Evolutionary conservation across 176 grass and related monocot genomes (phyloP).

Genomic region (Alloteropsis semialata): DNA sequence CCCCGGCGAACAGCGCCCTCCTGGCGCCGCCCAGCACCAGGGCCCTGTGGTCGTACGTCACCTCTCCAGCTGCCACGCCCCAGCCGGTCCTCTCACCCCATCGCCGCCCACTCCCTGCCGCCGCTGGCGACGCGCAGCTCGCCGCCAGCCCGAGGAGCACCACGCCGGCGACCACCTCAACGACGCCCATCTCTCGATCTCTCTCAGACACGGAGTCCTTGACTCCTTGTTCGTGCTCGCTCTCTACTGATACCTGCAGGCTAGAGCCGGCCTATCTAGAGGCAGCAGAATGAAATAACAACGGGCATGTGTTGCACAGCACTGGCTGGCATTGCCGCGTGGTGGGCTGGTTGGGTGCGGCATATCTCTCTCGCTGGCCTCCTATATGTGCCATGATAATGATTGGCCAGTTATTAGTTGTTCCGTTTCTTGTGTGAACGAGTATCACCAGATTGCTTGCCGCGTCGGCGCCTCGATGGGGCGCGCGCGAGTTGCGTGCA

Average conservation of each 20-base stretch:
- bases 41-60: conserved; percentile 71
- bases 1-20: conserved; percentile 73
- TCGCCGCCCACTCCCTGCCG: neutral
- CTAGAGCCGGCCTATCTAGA: neutral
- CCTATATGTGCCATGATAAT: neutral
- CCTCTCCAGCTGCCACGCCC: conserved; percentile 16
- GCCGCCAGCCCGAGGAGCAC: neutral
- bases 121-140: neutral
- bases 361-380: neutral
- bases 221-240: neutral
- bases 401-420: neutral
- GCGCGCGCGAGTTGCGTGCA: neutral
- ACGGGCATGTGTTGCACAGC: neutral
- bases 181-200: neutral
- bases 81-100: neutral
- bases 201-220: neutral
- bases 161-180: neutral
- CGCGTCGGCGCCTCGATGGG: neutral
- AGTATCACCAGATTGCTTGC: neutral
- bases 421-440: neutral
- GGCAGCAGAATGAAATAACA: no score
- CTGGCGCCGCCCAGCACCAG: conserved; percentile 64
- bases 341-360: neutral
- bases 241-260: neutral
- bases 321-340: neutral